Evolutionary conservation across 345 rosid species (phyloP), one percentile per base, ranked within the genome.

Genomic region (Syzygium aqueum): DNA sequence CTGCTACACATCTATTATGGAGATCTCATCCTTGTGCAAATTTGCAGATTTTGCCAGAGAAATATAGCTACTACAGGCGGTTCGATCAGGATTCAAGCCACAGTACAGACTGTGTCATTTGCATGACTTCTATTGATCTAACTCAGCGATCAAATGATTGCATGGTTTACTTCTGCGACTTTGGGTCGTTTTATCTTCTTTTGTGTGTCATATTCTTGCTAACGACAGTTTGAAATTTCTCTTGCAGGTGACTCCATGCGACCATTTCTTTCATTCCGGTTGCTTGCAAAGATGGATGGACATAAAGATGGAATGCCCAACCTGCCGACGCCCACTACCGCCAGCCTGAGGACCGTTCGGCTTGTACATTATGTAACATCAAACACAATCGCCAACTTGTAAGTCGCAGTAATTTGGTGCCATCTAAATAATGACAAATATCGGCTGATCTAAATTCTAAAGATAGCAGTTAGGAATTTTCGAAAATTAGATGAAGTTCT

Each of bases 251-350:
- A 97, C 99, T 14, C 99, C 99, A 10, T 96, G 99, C 54, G 99
- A 96, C 87, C 99, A 97, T 90, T 95, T 94, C 91, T 97, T 97
- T 90, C 99, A 97, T 88, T 91, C 95, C 5, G 99, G 95, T 86
- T 97, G 99, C 90, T 92, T 97, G 89, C 99, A 94, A 92, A 94
- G 98, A 90, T 97, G 99, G 99, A 97, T 97, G 99, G 99, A 97
- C 89, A 94, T 97, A 91, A 97, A 97, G 93, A 97, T 97, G 99
- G 99, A 97, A 91, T 97, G 99, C 87, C 99, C 99, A 84, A 97
- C 99, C 85, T 97, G 99, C 91, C 96, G 99, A 88, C 96, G 99
- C 61, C 88, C 95, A 6, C 91, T 97, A 77, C 99, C 99, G 40
- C 96, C 99, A 87, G 98, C 97, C 84, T 95, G 92, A 93, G 63